phyloP scores from a whole-genome alignment of 2,329 filamentous ascomycete species.

The Nothopassalora personata region DNA sequence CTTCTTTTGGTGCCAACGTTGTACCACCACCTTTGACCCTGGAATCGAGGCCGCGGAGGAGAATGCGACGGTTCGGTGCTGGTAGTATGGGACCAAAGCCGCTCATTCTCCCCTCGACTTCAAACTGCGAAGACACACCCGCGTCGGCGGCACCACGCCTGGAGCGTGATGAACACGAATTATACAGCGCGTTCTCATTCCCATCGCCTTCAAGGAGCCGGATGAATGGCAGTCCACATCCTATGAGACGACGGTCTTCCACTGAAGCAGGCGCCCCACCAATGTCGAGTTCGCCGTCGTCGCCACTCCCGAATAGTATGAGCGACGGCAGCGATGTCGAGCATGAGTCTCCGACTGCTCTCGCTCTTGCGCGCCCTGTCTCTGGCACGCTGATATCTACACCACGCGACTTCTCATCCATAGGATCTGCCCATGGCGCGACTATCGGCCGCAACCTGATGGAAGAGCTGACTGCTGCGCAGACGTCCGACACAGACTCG shows the following conservation, averaged over 20 bases:
- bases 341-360: neutral
- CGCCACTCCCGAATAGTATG: neutral
- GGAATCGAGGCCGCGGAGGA: conserved; percentile 20
- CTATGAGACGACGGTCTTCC: neutral
- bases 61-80: conserved; percentile 34
- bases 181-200: conserved; percentile 6
- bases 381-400: conserved; percentile 12
- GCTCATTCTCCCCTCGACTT: conserved; percentile 32
- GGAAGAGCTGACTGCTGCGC: conserved; percentile 30
- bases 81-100: conserved; percentile 32
- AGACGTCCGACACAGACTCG: conserved; percentile 2
- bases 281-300: neutral
- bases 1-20: conserved; percentile 5
- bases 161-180: conserved; percentile 16
- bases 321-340: neutral
- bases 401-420: conserved; percentile 20
- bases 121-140: conserved; percentile 23
- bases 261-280: neutral
- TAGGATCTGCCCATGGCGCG: conserved; percentile 19
- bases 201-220: neutral
- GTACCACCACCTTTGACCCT: conserved; percentile 2
- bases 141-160: conserved; percentile 25
- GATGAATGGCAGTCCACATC: neutral
- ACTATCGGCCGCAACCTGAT: conserved; percentile 30
- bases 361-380: conserved; percentile 3